phyloP scores from a whole-genome alignment of 169 alveolate species.

The Plasmodium gonderi region DNA sequence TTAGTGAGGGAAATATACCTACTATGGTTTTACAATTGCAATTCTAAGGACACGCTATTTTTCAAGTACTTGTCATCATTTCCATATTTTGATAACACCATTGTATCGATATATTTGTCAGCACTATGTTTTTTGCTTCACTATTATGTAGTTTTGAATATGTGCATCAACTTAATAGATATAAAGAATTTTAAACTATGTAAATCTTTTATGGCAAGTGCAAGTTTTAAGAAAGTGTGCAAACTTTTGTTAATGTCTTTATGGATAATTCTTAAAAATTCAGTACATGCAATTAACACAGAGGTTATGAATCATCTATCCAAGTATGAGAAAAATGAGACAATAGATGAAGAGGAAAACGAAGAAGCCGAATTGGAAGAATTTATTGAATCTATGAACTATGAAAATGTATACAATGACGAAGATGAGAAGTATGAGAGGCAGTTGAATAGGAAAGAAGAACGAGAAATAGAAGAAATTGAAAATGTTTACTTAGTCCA shows the following conservation, averaged over 20 bases:
- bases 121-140: slow-evolving; percentile 39
- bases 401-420: slow-evolving; percentile 55
- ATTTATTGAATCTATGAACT: background rate
- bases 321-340: background rate
- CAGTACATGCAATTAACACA: slow-evolving; percentile 9
- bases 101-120: slow-evolving; percentile 28
- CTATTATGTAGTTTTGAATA: slow-evolving; percentile 32
- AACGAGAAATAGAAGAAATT: slow-evolving; percentile 12
- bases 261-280: slow-evolving; percentile 12
- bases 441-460: slow-evolving; percentile 17
- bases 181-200: slow-evolving; percentile 1
- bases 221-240: slow-evolving; percentile 17
- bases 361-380: slow-evolving; percentile 16
- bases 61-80: slow-evolving; percentile 18
- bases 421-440: slow-evolving; percentile 45
- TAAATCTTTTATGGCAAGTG: background rate
- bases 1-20: slow-evolving; percentile 42
- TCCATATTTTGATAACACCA: slow-evolving; percentile 55
- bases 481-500: background rate
- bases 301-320: slow-evolving; percentile 4
- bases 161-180: slow-evolving; percentile 37
- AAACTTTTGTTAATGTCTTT: slow-evolving; percentile 20
- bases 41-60: slow-evolving; percentile 17
- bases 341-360: background rate
- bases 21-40: slow-evolving; percentile 25